phyloP scores from a whole-genome alignment of 768 basidiomycete genomes.

The Serpula lacrymans region DNA sequence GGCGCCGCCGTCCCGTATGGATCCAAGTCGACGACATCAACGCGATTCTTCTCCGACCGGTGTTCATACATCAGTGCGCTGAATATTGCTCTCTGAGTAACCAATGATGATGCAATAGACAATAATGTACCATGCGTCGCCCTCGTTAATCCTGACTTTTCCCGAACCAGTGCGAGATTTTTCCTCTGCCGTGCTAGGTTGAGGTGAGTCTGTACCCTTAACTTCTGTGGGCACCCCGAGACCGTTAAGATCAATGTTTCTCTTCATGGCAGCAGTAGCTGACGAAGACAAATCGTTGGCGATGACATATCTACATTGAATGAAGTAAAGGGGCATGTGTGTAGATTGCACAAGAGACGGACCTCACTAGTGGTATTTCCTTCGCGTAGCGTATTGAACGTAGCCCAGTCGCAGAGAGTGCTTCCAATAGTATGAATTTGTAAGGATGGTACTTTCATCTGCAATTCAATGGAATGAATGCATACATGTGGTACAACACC shows the following conservation, averaged over 20 bases:
- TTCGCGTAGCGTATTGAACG: conserved; percentile 96
- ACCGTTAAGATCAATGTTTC: conserved; percentile 82
- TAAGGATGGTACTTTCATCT: conserved; percentile 48
- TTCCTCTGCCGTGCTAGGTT: conserved; percentile 8
- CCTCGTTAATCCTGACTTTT: conserved; percentile 82
- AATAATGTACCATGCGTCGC: conserved; percentile 81
- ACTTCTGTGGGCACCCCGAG: conserved; percentile 41
- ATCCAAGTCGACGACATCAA: conserved; percentile 96
- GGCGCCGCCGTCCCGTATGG: conserved; percentile 98
- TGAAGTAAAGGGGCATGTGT: conserved; percentile 8
- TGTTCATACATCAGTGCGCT: conserved; percentile 92
- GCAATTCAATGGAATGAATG: conserved; percentile 3
- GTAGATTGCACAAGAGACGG: conserved; percentile 18
- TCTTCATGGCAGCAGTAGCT: conserved; percentile 80
- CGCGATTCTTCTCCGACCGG: conserved; percentile 65
- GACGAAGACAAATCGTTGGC: conserved; percentile 89
- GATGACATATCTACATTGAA: conserved; percentile 67
- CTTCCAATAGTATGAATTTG: conserved; percentile 82
- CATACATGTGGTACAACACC: conserved; percentile 4
- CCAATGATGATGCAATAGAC: not conserved
- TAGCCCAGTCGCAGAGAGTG: conserved; percentile 92
- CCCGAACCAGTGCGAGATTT: conserved; percentile 26
- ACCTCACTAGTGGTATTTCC: conserved; percentile 92
- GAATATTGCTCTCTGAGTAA: not conserved
- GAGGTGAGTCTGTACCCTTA: conserved; percentile 13